Percentiles rank a stretch among this genome's conserved stretches.
Evolutionary conservation across 192 early-diverging fungal species (phyloP).

Genomic region (Entomortierella beljakovae): DNA sequence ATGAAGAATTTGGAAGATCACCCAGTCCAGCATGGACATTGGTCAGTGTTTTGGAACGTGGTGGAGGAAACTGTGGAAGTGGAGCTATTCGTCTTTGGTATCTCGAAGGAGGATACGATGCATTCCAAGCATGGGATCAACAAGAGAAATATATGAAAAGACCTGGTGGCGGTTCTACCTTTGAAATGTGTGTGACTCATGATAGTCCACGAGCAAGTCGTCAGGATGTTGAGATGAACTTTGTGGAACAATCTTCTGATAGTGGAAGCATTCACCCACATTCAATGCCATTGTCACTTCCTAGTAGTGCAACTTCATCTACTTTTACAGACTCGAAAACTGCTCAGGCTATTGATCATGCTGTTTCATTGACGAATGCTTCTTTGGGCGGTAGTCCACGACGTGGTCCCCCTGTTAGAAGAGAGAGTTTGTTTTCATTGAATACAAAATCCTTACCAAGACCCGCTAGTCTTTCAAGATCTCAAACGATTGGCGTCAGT

Average conservation of each 20-base stretch:
- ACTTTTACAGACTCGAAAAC: conserved; percentile 33
- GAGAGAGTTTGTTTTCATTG: conserved; percentile 50
- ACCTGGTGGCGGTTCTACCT: conserved; percentile 24
- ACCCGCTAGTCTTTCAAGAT: conserved; percentile 20
- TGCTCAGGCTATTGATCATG: conserved; percentile 43
- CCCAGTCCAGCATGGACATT: conserved; percentile 64
- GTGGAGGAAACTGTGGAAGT: conserved; percentile 34
- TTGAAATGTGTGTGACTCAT: conserved; percentile 3
- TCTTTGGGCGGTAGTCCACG: conserved; percentile 24
- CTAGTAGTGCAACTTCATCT: conserved; percentile 18
- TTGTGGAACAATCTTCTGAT: not conserved
- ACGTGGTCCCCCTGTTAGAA: conserved; percentile 12
- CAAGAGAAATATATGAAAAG: conserved; percentile 27
- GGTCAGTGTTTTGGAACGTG: conserved; percentile 58
- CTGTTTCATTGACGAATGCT: conserved; percentile 42
- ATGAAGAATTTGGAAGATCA: conserved; percentile 51
- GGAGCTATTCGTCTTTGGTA: conserved; percentile 47
- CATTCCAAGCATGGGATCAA: conserved; percentile 55
- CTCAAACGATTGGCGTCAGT: conserved; percentile 41
- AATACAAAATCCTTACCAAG: conserved; percentile 47
- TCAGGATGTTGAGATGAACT: conserved; percentile 20
- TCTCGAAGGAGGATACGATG: conserved; percentile 64
- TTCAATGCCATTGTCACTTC: conserved; percentile 15
- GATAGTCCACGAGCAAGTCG: not conserved
- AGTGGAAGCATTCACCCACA: conserved; percentile 5